Conservation (phyloP, 2,329 filamentous ascomycete species). For the Fusarium incarnatum region DNA sequence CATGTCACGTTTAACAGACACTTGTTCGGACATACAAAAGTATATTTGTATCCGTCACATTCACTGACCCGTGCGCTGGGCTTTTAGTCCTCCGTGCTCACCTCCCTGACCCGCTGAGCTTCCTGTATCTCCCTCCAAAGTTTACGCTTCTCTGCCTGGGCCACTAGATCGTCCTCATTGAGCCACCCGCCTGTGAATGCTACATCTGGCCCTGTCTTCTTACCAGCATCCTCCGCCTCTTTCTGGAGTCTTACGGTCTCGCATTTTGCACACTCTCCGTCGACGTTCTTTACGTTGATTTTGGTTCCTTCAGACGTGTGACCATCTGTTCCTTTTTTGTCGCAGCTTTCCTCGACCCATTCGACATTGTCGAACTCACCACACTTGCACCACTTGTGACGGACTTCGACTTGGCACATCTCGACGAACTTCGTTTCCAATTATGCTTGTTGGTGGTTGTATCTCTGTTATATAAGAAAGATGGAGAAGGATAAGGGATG, state of each 20-base stretch:
- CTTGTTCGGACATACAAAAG: too few relatives aligned
- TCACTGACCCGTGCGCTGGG: too few relatives aligned
- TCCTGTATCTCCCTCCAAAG: not conserved
- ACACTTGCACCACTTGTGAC: not conserved
- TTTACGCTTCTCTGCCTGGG: too few relatives aligned
- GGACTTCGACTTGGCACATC: not conserved
- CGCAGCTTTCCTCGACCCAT: too few relatives aligned
- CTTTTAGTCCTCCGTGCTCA: too few relatives aligned
- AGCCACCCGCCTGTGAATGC: not conserved
- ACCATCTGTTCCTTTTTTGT: not conserved
- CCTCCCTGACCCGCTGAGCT: too few relatives aligned
- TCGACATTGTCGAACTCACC: too few relatives aligned
- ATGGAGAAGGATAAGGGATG: not conserved
- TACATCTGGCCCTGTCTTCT: not conserved
- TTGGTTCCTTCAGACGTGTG: not conserved
- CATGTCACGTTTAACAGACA: too few relatives aligned
- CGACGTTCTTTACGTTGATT: not conserved
- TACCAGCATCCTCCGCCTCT: not conserved
- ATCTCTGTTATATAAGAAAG: not conserved
- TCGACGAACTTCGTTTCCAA: not conserved
- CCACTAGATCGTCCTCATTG: not conserved
- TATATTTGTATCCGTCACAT: too few relatives aligned
- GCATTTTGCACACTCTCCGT: not conserved
- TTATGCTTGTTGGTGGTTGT: not conserved
- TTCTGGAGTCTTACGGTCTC: not conserved